These are phyloP conservation scores for Diaporthe destruens DNA, from an alignment of 2,329 filamentous ascomycete genomes.

Conservation along the genomic window DNA sequence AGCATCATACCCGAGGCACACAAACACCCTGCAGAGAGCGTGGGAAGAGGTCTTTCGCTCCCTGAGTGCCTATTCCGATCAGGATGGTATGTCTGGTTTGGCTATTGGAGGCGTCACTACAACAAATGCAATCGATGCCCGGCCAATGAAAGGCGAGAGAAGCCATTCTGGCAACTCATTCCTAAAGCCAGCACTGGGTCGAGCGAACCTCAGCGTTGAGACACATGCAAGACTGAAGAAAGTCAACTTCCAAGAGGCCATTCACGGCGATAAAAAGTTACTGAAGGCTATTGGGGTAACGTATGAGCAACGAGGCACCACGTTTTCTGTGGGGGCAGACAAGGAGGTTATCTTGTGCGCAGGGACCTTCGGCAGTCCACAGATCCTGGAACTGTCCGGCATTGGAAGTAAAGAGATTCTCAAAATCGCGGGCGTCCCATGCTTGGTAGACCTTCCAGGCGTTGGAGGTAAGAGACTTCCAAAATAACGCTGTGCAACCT, in stretches of 20 bases:
- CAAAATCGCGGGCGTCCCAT: not conserved
- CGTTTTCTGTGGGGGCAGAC: not conserved
- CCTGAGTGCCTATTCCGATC: not conserved
- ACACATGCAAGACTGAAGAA: not conserved
- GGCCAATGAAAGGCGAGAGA: conserved; percentile 3
- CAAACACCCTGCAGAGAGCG: not conserved
- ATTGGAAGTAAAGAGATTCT: not conserved
- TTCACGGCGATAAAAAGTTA: not conserved
- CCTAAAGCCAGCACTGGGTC: not conserved
- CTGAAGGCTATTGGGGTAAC: conserved; percentile 10
- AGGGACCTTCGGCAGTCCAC: not conserved
- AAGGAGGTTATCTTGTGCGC: conserved; percentile 3
- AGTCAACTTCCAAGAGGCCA: not conserved
- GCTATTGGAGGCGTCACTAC: conserved; percentile 10
- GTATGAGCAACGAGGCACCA: conserved; percentile 8
- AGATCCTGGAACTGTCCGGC: conserved; percentile 8
- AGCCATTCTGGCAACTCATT: conserved; percentile 12
- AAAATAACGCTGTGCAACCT: not conserved
- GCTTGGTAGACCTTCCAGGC: conserved; percentile 5
- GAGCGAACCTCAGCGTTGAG: conserved; percentile 11
- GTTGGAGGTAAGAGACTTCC: not conserved
- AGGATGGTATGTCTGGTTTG: not conserved
- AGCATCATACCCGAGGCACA: conserved; percentile 7
- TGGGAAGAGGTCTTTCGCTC: conserved; percentile 17
- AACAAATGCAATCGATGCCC: conserved; percentile 10